These are phyloP conservation scores for Leucoagaricus sp. DNA, from an alignment of 1,284 basidiomycete species.

Conservation along the genomic window DNA sequence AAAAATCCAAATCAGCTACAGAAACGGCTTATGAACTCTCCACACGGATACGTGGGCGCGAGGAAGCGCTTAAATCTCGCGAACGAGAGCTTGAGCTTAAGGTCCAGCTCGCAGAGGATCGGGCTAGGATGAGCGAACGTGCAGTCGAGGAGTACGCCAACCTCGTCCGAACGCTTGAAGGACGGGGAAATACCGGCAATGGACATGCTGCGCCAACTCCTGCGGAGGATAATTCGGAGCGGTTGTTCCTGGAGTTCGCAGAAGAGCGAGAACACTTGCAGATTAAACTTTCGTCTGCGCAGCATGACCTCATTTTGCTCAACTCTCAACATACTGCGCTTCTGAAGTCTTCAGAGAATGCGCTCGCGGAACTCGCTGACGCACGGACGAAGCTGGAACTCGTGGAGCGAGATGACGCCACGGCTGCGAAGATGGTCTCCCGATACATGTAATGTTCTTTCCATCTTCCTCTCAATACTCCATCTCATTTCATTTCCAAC, in stretches of 20 bases:
- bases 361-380: conserved; percentile 47
- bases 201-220: neutral
- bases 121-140: conserved; percentile 59
- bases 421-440: conserved; percentile 83
- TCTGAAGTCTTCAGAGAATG: conserved; percentile 40
- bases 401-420: conserved; percentile 68
- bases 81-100: conserved; percentile 48
- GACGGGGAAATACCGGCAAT: neutral
- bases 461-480: conserved; percentile 4
- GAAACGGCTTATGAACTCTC: conserved; percentile 56
- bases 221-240: conserved; percentile 42
- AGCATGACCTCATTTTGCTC: conserved; percentile 44
- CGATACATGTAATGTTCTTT: conserved; percentile 74
- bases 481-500: conserved; percentile 1
- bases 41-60: conserved; percentile 47
- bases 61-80: conserved; percentile 49
- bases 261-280: conserved; percentile 48
- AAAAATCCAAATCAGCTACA: conserved; percentile 42
- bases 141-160: conserved; percentile 71
- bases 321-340: conserved; percentile 50
- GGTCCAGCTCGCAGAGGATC: conserved; percentile 51
- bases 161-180: conserved; percentile 57
- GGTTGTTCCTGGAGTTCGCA: conserved; percentile 52
- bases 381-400: conserved; percentile 59
- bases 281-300: conserved; percentile 44